Base-by-base conservation (phyloP, 208 protist species). In the Crithidia expoeki region DNA sequence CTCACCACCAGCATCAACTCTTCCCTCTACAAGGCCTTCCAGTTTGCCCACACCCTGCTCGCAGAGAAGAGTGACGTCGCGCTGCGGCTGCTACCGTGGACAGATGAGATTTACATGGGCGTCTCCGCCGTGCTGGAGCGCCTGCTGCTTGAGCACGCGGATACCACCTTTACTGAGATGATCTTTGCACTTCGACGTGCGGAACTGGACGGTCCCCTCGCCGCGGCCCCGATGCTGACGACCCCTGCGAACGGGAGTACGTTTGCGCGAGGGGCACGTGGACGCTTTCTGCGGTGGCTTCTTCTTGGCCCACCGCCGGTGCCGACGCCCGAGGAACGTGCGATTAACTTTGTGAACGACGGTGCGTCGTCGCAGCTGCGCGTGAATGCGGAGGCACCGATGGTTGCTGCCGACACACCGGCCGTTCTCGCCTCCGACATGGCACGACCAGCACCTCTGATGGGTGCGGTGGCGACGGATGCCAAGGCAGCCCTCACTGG, bases 81-180 rank as follows among this genome's bases (percentile, higher is more conserved):
- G 6, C 82, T 80, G 0, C 10, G 10, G 5, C 56, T 76, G 55
- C 69, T 90, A n/a, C 85, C 84, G 12, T 95, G 81, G 77, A 82
- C 23, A 21, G 76, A 84, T 76, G 90, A 92, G 56, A 80, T 95
- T 28, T 93, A 81, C 65, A 58, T 87, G 6, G 62, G 70, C 25
- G 14, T 84, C 17, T 55, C 72, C 23, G 64, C 74, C n/a, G 59
- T 88, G 47, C 25, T 93, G 40, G 85, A 95, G 76, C 76, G 84
- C 21, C 46, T 81, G 25, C 75, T 93, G 12, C 72, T 95, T 10
- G 73, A 80, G 44, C 72, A 88, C 61, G 81, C 84, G 0, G 81
- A 90, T 55, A 91, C 83, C 5, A 88, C 85, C 16, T 91, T 93
- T 68, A 72, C 81, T 2, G 90, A 95, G 55, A 79, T 90, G 53